These are phyloP conservation scores for Cerrena zonata DNA, from an alignment of 1,284 basidiomycete species.

Conservation along the genomic window DNA sequence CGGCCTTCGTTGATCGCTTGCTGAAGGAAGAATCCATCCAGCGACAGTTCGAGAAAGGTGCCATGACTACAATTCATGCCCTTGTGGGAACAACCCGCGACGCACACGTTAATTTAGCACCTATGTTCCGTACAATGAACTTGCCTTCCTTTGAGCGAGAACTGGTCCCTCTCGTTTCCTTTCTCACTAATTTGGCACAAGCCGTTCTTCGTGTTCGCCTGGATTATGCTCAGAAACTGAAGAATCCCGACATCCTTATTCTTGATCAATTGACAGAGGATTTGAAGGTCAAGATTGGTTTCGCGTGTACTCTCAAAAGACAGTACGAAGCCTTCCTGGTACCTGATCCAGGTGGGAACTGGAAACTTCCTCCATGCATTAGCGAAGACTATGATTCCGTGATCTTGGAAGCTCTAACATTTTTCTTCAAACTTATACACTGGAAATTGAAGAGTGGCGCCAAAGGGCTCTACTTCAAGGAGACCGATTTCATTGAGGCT, in stretches of 20 bases:
- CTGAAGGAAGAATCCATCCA: conserved; percentile 95
- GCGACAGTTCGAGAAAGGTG: conserved; percentile 89
- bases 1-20: conserved; percentile 87
- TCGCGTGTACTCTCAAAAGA: conserved; percentile 90
- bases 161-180: conserved; percentile 88
- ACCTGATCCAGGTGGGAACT: conserved; percentile 81
- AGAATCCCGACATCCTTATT: conserved; percentile 83
- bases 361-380: conserved; percentile 86
- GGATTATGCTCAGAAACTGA: conserved; percentile 85
- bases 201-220: conserved; percentile 86
- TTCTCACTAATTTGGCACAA: conserved; percentile 91
- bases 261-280: conserved; percentile 96
- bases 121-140: conserved; percentile 75
- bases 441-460: conserved; percentile 93
- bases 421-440: conserved; percentile 92
- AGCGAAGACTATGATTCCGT: conserved; percentile 86
- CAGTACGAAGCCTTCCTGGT: conserved; percentile 88
- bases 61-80: conserved; percentile 80
- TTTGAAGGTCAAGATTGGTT: conserved; percentile 84
- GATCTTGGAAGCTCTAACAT: conserved; percentile 80
- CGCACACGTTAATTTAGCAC: conserved; percentile 77
- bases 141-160: conserved; percentile 91
- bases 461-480: conserved; percentile 92
- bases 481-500: conserved; percentile 93
- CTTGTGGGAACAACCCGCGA: conserved; percentile 85